Base-by-base conservation (phyloP, 441 rosid genomes). In the Eutrema salsugineum region DNA sequence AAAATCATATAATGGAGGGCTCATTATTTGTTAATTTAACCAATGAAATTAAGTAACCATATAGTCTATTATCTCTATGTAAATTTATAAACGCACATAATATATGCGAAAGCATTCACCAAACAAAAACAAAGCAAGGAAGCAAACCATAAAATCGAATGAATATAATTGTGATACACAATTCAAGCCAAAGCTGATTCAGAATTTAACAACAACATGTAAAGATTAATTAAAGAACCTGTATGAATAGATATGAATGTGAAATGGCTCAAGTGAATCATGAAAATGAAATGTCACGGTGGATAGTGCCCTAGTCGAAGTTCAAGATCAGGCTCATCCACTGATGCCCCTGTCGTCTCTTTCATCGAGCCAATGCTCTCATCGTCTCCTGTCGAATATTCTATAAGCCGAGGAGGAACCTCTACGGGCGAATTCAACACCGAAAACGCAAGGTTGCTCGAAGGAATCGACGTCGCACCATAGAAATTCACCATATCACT, bases 291-390 rank as follows among this genome's bases (percentile, higher is more conserved):
- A n/a, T 19, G 66, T 70, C 81, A 77, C 40, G 89, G 67, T 68
- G 83, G 38, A 66, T 83, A 78, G 20, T 84, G 91, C 83, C 96
- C 94, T 72, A 94, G 77, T 75, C 99, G 90, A 62, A 94, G 99
- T 81, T 91, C 99, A 59, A 94, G 87, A 87, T 94, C 99, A 81
- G 85, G 73, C 80, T 90, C 99, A 73, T 87, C 91, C 54, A 72
- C 51, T 56, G 63, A 66, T 53, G 77, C 22, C 54, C 60, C 42
- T 54, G 24, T 72, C 36, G 12, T 59, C 68, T 66, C 73, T 53
- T 70, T 71, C 56, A 71, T 38, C 32, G 51, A 65, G 19, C 42
- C 47, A 66, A n/a, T 50, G 58, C 57, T 64, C 42, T 71, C 63
- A 48, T 76, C 79, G 39, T 70, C 66, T 57, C 66, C 72, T 17